These are phyloP conservation scores for Mycena haematopus DNA, from an alignment of 768 basidiomycete genomes.

Conservation along the genomic window DNA sequence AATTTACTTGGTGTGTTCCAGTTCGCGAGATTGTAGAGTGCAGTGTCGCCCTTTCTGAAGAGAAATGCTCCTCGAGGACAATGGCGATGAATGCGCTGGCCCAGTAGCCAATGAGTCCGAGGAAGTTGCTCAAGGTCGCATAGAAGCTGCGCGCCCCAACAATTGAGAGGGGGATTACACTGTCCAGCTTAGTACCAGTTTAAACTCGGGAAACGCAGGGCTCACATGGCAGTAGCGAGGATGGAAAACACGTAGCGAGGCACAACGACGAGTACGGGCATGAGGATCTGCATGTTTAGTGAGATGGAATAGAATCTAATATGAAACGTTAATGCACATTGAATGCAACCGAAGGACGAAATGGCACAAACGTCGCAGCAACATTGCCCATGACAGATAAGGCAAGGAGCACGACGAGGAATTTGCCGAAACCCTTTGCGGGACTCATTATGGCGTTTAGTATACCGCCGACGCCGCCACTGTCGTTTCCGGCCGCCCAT, in stretches of 20 bases:
- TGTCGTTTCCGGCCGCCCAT: slow-evolving; percentile 65
- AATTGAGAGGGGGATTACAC: slow-evolving; percentile 76
- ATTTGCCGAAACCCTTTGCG: slow-evolving; percentile 74
- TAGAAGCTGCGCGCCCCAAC: slow-evolving; percentile 80
- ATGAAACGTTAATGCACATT: not conserved
- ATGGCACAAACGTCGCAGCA: slow-evolving; percentile 58
- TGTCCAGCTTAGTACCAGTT: slow-evolving; percentile 33
- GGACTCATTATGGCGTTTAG: slow-evolving; percentile 76
- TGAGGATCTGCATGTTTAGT: slow-evolving; percentile 72
- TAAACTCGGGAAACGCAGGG: not conserved
- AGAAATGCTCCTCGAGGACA: slow-evolving; percentile 72
- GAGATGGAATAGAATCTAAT: slow-evolving; percentile 79
- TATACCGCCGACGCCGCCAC: slow-evolving; percentile 72
- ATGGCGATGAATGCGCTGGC: slow-evolving; percentile 66
- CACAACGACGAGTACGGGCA: slow-evolving; percentile 62
- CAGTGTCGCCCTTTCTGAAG: slow-evolving; percentile 62
- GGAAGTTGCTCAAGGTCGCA: slow-evolving; percentile 71
- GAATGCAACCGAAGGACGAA: not conserved
- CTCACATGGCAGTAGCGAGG: slow-evolving; percentile 73
- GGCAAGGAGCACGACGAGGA: slow-evolving; percentile 80
- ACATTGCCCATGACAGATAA: slow-evolving; percentile 85
- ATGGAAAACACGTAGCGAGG: slow-evolving; percentile 83
- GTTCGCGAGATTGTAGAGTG: slow-evolving; percentile 54
- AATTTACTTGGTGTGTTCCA: slow-evolving; percentile 67
- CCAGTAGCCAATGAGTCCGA: slow-evolving; percentile 78